These are phyloP conservation scores for Garcia nutans DNA, from an alignment of 345 rosid species.

Conservation along the genomic window DNA sequence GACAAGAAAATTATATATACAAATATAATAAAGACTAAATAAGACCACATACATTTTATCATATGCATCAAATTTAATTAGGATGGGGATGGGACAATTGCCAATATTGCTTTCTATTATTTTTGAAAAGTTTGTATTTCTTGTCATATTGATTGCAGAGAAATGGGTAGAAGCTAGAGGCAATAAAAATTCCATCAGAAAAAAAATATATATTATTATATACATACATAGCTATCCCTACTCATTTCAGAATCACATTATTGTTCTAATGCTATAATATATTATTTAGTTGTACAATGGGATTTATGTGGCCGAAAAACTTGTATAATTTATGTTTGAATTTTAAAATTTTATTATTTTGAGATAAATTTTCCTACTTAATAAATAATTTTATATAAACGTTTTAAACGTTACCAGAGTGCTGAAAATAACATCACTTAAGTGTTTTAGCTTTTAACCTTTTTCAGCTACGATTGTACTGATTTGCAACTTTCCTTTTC, in stretches of 20 bases:
- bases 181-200: background rate
- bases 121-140: background rate
- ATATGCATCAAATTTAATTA: background rate
- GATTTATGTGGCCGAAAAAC: no score
- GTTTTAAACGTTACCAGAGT: no score
- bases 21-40: background rate
- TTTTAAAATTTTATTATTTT: no score
- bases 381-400: no score
- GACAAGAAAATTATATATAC: background rate
- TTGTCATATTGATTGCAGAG: background rate
- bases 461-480: no score
- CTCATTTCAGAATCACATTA: background rate
- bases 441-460: no score
- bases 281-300: no score
- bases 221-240: background rate
- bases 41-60: conserved; percentile 6
- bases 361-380: no score
- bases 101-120: background rate
- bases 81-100: conserved; percentile 3
- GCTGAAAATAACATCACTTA: no score
- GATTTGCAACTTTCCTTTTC: no score
- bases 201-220: background rate
- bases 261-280: background rate
- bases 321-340: no score
- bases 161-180: background rate